phyloP scores from a whole-genome alignment of 2,329 filamentous ascomycete species.

The Fusarium gaditjirri region DNA sequence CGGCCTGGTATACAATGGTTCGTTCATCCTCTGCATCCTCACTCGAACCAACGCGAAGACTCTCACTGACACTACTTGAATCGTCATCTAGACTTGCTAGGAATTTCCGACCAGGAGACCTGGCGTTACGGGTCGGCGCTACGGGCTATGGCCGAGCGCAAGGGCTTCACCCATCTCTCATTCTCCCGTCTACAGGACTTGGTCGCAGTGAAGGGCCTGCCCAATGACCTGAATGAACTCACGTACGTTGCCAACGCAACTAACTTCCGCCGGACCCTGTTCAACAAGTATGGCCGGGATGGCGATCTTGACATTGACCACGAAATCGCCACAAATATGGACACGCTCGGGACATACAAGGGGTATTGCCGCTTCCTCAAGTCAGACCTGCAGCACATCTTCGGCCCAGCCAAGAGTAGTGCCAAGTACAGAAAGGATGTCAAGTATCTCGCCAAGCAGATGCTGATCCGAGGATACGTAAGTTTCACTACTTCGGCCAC shows the following conservation, averaged over 20 bases:
- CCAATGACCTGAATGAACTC: slow-evolving; percentile 56
- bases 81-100: slow-evolving; percentile 47
- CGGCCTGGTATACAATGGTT: slow-evolving; percentile 64
- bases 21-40: background rate
- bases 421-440: slow-evolving; percentile 41
- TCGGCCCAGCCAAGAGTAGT: slow-evolving; percentile 29
- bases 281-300: slow-evolving; percentile 39
- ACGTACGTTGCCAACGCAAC: slow-evolving; percentile 48
- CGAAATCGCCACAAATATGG: slow-evolving; percentile 43
- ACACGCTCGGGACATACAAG: slow-evolving; percentile 46
- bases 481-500: background rate
- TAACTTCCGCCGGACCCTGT: slow-evolving; percentile 43
- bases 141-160: slow-evolving; percentile 51
- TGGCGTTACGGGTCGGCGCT: slow-evolving; percentile 61
- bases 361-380: slow-evolving; percentile 46
- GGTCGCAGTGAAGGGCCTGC: slow-evolving; percentile 44
- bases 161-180: slow-evolving; percentile 54
- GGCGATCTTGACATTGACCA: slow-evolving; percentile 44
- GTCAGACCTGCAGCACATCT: slow-evolving; percentile 45
- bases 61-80: background rate
- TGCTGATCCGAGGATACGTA: slow-evolving; percentile 47
- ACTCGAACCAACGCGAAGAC: background rate
- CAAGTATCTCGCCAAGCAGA: slow-evolving; percentile 47
- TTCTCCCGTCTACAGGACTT: slow-evolving; percentile 60
- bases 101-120: slow-evolving; percentile 57